Conservation (phyloP, 1,284 basidiomycete species). For the Puccinia sorghi region DNA sequence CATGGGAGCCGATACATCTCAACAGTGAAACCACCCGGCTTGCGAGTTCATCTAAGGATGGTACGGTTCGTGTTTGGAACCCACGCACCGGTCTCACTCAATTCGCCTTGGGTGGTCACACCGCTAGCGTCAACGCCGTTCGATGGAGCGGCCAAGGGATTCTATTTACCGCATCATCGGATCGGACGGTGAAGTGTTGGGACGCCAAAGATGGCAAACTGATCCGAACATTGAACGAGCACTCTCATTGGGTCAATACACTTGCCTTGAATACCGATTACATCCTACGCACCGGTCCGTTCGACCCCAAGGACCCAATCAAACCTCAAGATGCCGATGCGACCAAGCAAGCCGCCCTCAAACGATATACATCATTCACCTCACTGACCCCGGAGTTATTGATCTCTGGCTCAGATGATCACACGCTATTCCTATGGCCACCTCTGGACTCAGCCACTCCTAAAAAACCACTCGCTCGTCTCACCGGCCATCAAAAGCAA, state of each 20-base stretch:
- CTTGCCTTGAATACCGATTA: conserved; percentile 94
- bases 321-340: conserved; percentile 76
- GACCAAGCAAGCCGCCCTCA: conserved; percentile 72
- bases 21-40: conserved; percentile 76
- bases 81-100: conserved; percentile 71
- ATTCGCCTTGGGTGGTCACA: conserved; percentile 88
- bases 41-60: conserved; percentile 93
- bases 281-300: conserved; percentile 89
- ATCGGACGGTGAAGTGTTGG: conserved; percentile 93
- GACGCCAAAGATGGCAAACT: conserved; percentile 72
- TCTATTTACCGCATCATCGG: conserved; percentile 89
- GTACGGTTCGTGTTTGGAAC: conserved; percentile 91
- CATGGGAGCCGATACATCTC: conserved; percentile 94
- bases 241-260: conserved; percentile 98
- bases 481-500: conserved; percentile 94
- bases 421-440: conserved; percentile 86
- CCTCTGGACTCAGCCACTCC: conserved; percentile 61
- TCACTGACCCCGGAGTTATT: conserved; percentile 75
- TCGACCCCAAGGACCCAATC: conserved; percentile 70
- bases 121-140: conserved; percentile 90
- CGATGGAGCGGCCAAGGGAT: conserved; percentile 91
- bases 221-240: conserved; percentile 76
- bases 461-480: conserved; percentile 79
- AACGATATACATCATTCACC: conserved; percentile 72
- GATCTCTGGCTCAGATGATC: conserved; percentile 91